A percentile compares a stretch with the other conserved stretches of the same genome.
These are phyloP conservation scores for Rossbeevera mucosa DNA, from an alignment of 768 basidiomycete genomes.

Conservation along the genomic window DNA sequence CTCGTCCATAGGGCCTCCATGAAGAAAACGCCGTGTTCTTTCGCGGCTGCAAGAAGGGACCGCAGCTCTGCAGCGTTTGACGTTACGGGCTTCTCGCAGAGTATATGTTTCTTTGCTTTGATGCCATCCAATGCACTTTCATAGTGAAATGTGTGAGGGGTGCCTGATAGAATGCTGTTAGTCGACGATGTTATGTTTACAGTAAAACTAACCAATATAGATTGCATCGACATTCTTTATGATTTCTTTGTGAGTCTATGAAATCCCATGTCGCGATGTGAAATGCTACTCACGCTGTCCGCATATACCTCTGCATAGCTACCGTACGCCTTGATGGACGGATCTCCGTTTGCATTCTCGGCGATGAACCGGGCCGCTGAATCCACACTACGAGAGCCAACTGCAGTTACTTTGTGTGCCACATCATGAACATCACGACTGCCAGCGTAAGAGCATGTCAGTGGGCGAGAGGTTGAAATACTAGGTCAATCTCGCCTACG, in stretches of 20 bases:
- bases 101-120: conserved; percentile 75
- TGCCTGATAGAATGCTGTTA: conserved; percentile 43
- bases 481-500: conserved; percentile 39
- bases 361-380: conserved; percentile 71
- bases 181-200: neutral
- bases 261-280: neutral
- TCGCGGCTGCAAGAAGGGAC: conserved; percentile 69
- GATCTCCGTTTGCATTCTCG: conserved; percentile 44
- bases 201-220: conserved; percentile 56
- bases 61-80: conserved; percentile 70
- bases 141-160: conserved; percentile 84
- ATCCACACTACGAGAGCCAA: conserved; percentile 68
- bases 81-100: conserved; percentile 89
- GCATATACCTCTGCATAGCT: conserved; percentile 70
- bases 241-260: neutral
- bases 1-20: conserved; percentile 93
- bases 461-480: neutral
- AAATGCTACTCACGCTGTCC: conserved; percentile 48
- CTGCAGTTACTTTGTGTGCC: conserved; percentile 62
- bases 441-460: neutral
- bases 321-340: conserved; percentile 62
- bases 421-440: conserved; percentile 69
- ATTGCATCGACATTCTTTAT: conserved; percentile 67
- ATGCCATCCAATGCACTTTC: conserved; percentile 71
- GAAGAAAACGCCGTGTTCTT: conserved; percentile 75